Percentiles rank a stretch among this genome's conserved stretches.
Conservation (phyloP, 1,139 yeast species). For the Geotrichum restrictum region DNA sequence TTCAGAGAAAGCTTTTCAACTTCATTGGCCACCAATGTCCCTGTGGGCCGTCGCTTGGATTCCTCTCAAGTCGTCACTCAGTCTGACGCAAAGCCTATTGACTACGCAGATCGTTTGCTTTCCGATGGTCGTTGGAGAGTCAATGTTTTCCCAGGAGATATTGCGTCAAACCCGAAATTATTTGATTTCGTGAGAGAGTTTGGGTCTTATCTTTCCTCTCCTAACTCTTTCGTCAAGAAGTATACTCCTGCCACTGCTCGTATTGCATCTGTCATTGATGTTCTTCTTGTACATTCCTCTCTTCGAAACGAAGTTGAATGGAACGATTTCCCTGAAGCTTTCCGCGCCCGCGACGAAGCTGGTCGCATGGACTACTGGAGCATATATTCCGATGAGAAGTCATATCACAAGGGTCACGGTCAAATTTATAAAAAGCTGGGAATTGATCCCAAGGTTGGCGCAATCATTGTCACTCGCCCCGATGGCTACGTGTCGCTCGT, state of each 20-base stretch:
- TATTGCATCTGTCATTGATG: constrained; percentile 34
- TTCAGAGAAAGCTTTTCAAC: constrained; percentile 16
- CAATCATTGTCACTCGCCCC: constrained; percentile 38
- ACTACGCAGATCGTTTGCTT: constrained; percentile 33
- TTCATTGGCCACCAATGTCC: constrained; percentile 31
- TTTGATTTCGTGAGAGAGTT: constrained; percentile 24
- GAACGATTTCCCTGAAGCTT: constrained; percentile 36
- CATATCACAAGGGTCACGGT: constrained; percentile 32
- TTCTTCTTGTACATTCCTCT: constrained; percentile 33
- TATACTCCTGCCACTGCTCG: constrained; percentile 35
- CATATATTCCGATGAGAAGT: constrained; percentile 32
- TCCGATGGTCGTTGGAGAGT: constrained; percentile 38
- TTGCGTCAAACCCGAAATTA: constrained; percentile 23
- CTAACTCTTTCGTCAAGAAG: constrained; percentile 29
- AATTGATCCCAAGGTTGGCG: constrained; percentile 33
- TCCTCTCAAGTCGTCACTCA: constrained; percentile 33
- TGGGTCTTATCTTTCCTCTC: constrained; percentile 26
- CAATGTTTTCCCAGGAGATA: constrained; percentile 35
- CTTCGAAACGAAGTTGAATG: constrained; percentile 31
- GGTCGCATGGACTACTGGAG: constrained; percentile 39
- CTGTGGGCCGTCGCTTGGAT: constrained; percentile 37
- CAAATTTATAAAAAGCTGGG: constrained; percentile 36
- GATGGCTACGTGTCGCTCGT: constrained; percentile 40
- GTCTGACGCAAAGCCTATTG: constrained; percentile 34
- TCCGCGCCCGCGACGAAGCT: constrained; percentile 35